Base-by-base conservation (phyloP, 148 eudicot species). In the Vaccinium corymbosum region DNA sequence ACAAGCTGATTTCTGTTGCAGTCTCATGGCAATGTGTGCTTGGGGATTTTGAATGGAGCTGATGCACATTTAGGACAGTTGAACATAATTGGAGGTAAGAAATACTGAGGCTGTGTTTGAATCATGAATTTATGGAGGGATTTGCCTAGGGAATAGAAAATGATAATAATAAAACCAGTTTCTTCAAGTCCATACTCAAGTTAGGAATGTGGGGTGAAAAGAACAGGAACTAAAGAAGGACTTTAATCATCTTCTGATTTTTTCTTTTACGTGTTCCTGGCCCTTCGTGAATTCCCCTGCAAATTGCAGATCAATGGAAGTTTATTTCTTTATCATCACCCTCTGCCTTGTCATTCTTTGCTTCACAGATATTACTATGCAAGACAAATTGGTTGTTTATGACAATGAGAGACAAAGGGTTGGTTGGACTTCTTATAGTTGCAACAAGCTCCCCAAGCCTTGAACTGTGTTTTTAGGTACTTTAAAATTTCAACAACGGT, bases 11-110 rank as follows among this genome's bases (percentile, higher is more conserved):
- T 57, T 84, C 16, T 56, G 59, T 2, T 80, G 29, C 83, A 84
- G 86, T 72, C 86, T 72, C 48, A 16, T n/a, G 86, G 86, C 78
- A 84, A 84, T 72, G 83, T 80, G 57, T 84, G 86, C 79, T 55
- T 84, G 79, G 86, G 86, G 25, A 84, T 84, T 74, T 71, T 84
- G 74, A 53, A 84, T 55, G 86, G 83, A 70, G 42, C 78, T 13
- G 79, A 68, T 15, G 79, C 57, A 53, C 27, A 79, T 3, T 79
- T 84, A n/a, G 86, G 82, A 84, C 62, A 70, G 20, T 35, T 55
- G 59, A 84, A 84, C 17, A 42, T 84, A 46, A 84, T 84, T 73
- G 86, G 86, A 46, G 86, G 86, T 84, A 84, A 42, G 55, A 68
- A 70, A 50, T 66, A 19, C 22, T 66, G 32, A 49, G 29, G 70